Base-by-base conservation (phyloP, 164 flowering plant species). In the Echeveria elegans region DNA sequence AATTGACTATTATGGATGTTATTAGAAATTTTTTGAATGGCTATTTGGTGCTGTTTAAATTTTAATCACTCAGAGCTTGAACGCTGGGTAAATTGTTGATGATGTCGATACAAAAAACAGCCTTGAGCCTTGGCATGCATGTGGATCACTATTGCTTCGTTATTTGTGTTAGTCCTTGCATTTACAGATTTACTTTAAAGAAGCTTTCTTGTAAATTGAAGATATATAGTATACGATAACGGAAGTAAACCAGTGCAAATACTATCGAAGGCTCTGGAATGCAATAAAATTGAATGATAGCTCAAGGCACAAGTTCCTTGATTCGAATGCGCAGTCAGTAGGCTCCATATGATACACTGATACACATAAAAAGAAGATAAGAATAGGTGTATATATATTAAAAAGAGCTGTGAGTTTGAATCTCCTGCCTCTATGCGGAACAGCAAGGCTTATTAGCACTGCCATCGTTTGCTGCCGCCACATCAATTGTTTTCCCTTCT, bases 391-490 rank as follows among this genome's bases (percentile, higher is more conserved):
- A 43, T 14, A 11, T 43, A 16, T 43, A 43, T 14, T 2, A 2
- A 19, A 56, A 21, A 40, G 2, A 38, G 5, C 18, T 10, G 31
- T n/a, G 24, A 58, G 23, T 65, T 29, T 18, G 37, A n/a, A 24
- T 47, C 21, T 18, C 52, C 24, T 64, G 41, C 72, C 21, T 79
- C 52, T 77, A 75, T 5, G 85, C 73, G 30, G 86, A 74, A 70
- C 87, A 80, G 73, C 87, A 83, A 21, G 83, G 63, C 77, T 77
- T 80, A 72, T 74, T 80, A 8, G 78, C 48, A 32, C 70, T 74
- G 62, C 70, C 66, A 18, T 80, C 87, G 0, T 69, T 32, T 50
- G 69, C 77, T 5, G 75, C 81, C 6, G 75, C 81, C 8, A 81
- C 81, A 8, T 18, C 75, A 38, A 83, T 77, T 4, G 85, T 78